phyloP scores from a whole-genome alignment of 352 stramenopile genomes.

The Globisporangium cylindrosporum region DNA sequence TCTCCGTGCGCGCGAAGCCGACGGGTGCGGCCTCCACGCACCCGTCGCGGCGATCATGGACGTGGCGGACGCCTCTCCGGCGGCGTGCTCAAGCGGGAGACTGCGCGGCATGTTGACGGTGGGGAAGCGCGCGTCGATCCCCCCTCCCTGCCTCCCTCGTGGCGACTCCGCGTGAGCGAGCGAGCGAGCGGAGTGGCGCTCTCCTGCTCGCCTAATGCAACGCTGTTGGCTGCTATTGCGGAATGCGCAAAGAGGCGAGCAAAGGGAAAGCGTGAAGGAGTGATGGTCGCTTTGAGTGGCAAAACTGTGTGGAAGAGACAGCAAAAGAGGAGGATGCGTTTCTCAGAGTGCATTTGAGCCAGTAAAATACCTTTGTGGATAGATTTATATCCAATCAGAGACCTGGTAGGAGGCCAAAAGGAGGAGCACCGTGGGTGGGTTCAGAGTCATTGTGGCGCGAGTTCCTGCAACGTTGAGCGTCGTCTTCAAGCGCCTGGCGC shows the following conservation, averaged over 20 bases:
- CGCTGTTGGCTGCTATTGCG: background rate
- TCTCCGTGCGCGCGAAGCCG: background rate
- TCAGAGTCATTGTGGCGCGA: background rate
- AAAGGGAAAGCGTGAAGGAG: background rate
- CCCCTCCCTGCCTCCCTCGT: background rate
- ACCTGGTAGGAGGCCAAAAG: background rate
- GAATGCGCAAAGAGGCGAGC: background rate
- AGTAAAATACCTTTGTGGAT: background rate
- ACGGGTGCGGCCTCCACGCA: slow-evolving; percentile 4
- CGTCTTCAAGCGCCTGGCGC: background rate
- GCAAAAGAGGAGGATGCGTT: background rate
- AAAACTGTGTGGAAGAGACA: slow-evolving; percentile 1
- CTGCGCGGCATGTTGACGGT: slow-evolving; percentile 13
- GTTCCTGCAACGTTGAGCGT: background rate
- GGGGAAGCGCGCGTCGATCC: background rate
- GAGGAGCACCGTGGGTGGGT: background rate
- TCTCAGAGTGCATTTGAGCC: background rate
- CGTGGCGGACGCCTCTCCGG: background rate
- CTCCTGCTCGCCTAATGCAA: background rate
- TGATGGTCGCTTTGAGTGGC: background rate
- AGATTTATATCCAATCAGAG: background rate
- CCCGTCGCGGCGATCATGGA: slow-evolving; percentile 12
- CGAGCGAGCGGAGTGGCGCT: background rate
- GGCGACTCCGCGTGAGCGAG: background rate
- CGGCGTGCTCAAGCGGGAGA: slow-evolving; percentile 10